phyloP scores from a whole-genome alignment of 306 rosid genomes.

The Coriaria nepalensis region DNA sequence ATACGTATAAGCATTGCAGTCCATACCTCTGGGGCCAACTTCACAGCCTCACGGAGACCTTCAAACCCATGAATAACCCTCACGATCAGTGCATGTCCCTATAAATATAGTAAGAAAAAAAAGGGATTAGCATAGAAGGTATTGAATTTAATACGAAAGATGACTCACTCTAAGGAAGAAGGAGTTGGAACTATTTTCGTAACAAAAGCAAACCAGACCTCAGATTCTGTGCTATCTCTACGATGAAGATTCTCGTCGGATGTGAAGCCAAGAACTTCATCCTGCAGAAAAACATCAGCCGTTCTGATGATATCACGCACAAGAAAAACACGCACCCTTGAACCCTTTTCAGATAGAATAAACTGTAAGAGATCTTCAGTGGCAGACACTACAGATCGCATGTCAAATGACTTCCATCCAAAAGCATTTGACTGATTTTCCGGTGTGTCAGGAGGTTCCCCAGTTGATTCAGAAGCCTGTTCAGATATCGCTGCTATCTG shows the following conservation, averaged over 20 bases:
- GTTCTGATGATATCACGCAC: conserved; percentile 61
- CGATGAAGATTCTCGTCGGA: conserved; percentile 29
- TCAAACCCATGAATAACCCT: conserved; percentile 53
- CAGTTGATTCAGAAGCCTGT: conserved; percentile 64
- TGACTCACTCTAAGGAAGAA: too few species aligned
- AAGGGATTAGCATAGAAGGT: too few species aligned
- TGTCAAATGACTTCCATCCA: conserved; percentile 73
- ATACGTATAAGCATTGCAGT: conserved; percentile 63
- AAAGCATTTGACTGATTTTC: conserved; percentile 35
- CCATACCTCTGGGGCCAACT: conserved; percentile 78
- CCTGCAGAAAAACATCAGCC: conserved; percentile 52
- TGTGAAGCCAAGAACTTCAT: conserved; percentile 38
- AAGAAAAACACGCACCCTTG: conserved; percentile 77
- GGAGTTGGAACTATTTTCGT: too few species aligned
- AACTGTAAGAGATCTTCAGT: conserved; percentile 74
- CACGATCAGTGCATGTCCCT: conserved; percentile 43
- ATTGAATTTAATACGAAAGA: too few species aligned
- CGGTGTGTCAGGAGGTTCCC: conserved; percentile 27
- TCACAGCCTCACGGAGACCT: conserved; percentile 46
- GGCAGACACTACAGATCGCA: conserved; percentile 75
- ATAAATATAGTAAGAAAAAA: conserved; percentile 16
- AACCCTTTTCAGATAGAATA: conserved; percentile 77
- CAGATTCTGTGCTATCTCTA: conserved; percentile 21
- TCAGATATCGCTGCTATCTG: conserved; percentile 91
- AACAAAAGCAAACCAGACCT: conserved; percentile 26